Percentiles rank a stretch among this genome's conserved stretches.
phyloP scores from a whole-genome alignment of 805 yeast species.

The Danielia oregonensis region DNA sequence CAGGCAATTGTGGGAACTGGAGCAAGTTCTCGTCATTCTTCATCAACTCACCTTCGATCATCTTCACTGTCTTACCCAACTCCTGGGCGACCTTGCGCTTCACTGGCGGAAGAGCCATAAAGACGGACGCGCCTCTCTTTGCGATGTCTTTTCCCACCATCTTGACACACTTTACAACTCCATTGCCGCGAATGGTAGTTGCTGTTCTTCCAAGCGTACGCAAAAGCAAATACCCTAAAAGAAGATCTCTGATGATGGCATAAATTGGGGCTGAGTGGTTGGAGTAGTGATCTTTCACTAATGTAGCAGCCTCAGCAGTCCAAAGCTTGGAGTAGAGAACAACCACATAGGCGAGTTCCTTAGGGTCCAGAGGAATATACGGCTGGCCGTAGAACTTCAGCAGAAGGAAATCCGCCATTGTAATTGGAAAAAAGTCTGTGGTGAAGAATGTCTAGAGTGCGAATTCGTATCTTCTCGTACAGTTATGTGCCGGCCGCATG shows the following conservation, averaged over 20 bases:
- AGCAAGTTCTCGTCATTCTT: conserved; percentile 44
- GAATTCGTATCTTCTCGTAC: no score
- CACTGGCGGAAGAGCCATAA: conserved; percentile 47
- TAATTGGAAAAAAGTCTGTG: background rate
- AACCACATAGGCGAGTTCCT: conserved; percentile 11
- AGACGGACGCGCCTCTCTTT: conserved; percentile 7
- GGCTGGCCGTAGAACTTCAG: conserved; percentile 21
- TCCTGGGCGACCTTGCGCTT: conserved; percentile 58
- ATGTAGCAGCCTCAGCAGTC: background rate
- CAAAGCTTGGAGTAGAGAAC: conserved; percentile 3
- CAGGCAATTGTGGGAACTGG: conserved; percentile 54
- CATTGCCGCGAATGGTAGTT: conserved; percentile 16
- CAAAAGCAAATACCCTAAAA: conserved; percentile 7
- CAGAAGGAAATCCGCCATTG: conserved; percentile 2
- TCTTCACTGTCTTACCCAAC: conserved; percentile 41
- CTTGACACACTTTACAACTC: conserved; percentile 8
- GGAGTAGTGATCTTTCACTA: background rate
- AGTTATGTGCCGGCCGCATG: no score
- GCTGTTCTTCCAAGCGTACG: background rate
- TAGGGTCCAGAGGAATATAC: conserved; percentile 18
- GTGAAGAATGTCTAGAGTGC: background rate
- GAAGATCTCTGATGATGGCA: conserved; percentile 18
- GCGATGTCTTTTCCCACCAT: background rate
- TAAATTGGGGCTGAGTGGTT: conserved; percentile 1
- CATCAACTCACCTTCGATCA: conserved; percentile 57